phyloP scores from a whole-genome alignment of 2,329 filamentous ascomycete genomes.

The Phaeosphaeriaceae sp. region DNA sequence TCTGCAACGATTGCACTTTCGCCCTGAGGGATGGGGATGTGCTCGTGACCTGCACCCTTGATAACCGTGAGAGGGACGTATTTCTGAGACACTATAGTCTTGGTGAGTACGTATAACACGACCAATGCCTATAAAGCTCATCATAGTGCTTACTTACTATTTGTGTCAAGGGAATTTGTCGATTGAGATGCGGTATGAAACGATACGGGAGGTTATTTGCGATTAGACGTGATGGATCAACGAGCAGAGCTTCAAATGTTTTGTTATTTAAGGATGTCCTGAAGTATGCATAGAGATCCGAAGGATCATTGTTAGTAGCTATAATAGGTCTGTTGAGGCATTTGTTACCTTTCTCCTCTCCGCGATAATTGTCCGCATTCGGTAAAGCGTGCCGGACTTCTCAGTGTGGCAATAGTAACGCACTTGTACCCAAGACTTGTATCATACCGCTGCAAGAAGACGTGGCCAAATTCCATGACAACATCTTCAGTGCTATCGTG shows the following conservation, averaged over 20 bases:
- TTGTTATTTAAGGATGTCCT: not conserved
- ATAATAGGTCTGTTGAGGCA: constrained; percentile 11
- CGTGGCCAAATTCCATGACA: not conserved
- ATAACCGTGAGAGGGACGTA: constrained; percentile 33
- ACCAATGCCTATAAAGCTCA: not conserved
- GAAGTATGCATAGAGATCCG: not conserved
- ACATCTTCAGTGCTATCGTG: not conserved
- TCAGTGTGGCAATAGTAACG: not conserved
- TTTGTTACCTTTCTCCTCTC: constrained; percentile 9
- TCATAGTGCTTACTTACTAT: not conserved
- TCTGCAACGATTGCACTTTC: constrained; percentile 34
- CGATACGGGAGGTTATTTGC: not conserved
- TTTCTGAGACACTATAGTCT: constrained; percentile 17
- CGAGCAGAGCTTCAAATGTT: not conserved
- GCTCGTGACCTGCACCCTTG: constrained; percentile 34
- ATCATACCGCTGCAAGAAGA: not conserved
- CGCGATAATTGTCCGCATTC: constrained; percentile 25
- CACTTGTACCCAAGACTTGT: not conserved
- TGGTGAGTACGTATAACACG: not conserved
- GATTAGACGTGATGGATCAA: not conserved
- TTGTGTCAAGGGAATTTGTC: not conserved
- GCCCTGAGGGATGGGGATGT: constrained; percentile 31
- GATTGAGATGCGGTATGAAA: not conserved
- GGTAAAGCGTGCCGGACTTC: constrained; percentile 24
- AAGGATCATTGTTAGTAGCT: not conserved